Evolutionary conservation across 2,329 filamentous ascomycete species (phyloP).

Genomic region (Xylaria sp.): DNA sequence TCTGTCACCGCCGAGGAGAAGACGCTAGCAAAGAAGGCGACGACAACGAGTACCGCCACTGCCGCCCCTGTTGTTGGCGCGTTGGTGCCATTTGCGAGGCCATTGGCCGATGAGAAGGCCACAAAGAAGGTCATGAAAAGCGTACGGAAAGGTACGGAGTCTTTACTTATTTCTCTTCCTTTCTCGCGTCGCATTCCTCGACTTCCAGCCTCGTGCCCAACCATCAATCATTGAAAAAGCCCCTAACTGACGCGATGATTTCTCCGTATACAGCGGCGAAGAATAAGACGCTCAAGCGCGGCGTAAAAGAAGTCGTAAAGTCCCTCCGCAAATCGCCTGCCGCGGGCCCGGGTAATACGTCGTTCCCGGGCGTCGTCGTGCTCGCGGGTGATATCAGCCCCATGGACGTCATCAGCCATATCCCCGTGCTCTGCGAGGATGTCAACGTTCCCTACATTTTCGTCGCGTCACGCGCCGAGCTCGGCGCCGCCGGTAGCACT

Average conservation of each 20-base stretch:
- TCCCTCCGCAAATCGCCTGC: slow-evolving; percentile 90
- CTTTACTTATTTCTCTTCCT: slow-evolving; percentile 23
- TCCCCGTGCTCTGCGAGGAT: slow-evolving; percentile 97
- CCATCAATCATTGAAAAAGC: background rate
- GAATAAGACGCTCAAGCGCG: slow-evolving; percentile 94
- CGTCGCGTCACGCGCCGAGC: slow-evolving; percentile 89
- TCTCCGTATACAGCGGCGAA: slow-evolving; percentile 77
- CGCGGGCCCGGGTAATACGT: slow-evolving; percentile 71
- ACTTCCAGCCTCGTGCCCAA: background rate
- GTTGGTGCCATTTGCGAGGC: slow-evolving; percentile 85
- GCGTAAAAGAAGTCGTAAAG: slow-evolving; percentile 99
- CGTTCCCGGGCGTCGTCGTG: slow-evolving; percentile 81
- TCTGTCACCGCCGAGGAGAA: slow-evolving; percentile 46
- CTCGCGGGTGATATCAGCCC: slow-evolving; percentile 98
- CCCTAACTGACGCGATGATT: slow-evolving; percentile 37
- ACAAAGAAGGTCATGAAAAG: slow-evolving; percentile 71
- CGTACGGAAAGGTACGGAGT: slow-evolving; percentile 64
- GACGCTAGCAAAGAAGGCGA: slow-evolving; percentile 11
- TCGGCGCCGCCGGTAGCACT: slow-evolving; percentile 91
- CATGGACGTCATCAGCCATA: slow-evolving; percentile 98
- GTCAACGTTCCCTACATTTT: slow-evolving; percentile 98
- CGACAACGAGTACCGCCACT: slow-evolving; percentile 50
- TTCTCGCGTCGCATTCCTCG: background rate
- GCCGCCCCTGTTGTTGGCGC: slow-evolving; percentile 63
- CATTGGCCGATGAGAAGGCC: slow-evolving; percentile 82